Percentiles rank a stretch among this genome's conserved stretches.
Conservation (phyloP, 2,329 filamentous ascomycete species). For the Claviceps maximensis region DNA sequence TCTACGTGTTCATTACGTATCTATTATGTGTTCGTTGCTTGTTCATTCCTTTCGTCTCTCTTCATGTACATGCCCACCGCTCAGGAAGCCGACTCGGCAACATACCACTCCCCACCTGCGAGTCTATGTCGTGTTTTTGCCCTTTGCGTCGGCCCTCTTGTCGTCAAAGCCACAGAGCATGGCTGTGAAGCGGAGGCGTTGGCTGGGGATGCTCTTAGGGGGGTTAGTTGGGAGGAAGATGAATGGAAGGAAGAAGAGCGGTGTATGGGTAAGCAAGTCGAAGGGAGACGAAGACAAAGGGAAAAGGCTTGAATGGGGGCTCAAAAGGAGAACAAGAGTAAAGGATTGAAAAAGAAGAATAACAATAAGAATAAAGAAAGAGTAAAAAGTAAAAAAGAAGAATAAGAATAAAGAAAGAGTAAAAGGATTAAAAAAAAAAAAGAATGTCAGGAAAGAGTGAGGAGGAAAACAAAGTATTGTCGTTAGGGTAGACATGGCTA, state of each 20-base stretch:
- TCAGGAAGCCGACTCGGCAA: background rate
- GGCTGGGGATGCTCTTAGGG: constrained; percentile 39
- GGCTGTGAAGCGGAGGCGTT: constrained; percentile 41
- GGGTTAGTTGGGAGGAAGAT: background rate
- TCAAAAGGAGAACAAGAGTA: no score
- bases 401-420: background rate
- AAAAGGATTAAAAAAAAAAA: no score
- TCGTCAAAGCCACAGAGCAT: constrained; percentile 38
- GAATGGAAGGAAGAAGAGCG: background rate
- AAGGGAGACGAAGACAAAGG: no score
- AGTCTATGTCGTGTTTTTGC: background rate
- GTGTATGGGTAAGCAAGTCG: background rate
- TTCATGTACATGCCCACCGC: background rate
- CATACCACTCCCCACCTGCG: background rate
- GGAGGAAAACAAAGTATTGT: no score
- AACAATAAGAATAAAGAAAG: background rate
- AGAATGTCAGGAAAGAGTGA: no score
- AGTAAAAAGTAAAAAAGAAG: background rate
- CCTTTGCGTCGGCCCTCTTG: background rate
- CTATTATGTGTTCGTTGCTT: no score
- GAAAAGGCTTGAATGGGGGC: no score
- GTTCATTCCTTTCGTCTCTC: background rate
- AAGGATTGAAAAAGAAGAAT: background rate
- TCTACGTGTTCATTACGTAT: no score
- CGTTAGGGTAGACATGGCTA: no score